These are phyloP conservation scores for Trichocladium uniseriatum DNA, from an alignment of 495 filamentous ascomycete species.

Conservation along the genomic window DNA sequence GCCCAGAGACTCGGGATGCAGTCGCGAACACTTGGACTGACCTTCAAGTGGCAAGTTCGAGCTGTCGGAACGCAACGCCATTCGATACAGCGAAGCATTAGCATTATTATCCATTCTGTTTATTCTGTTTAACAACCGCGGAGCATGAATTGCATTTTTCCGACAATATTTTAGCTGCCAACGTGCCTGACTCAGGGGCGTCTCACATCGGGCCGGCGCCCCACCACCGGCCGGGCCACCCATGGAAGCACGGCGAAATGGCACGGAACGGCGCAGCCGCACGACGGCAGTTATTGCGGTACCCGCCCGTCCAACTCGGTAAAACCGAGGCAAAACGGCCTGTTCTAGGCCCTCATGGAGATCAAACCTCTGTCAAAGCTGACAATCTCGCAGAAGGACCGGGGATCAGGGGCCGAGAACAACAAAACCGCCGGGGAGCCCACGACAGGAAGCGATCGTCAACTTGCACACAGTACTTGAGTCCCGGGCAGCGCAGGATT, in stretches of 20 bases:
- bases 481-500: background rate
- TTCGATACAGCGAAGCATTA: no score
- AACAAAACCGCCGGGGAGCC: background rate
- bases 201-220: conserved; percentile 5
- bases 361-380: background rate
- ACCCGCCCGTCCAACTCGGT: background rate
- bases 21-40: no score
- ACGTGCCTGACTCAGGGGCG: conserved; percentile 8
- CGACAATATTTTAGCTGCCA: no score
- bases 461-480: background rate
- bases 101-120: no score
- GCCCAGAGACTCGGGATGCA: no score
- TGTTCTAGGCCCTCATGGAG: background rate
- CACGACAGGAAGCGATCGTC: background rate
- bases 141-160: no score
- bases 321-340: conserved; percentile 1
- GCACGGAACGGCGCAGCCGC: background rate
- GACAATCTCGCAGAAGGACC: background rate
- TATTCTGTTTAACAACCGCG: no score
- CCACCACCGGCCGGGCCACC: conserved; percentile 3
- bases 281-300: no score
- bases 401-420: background rate
- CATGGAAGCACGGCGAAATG: background rate
- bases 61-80: no score
- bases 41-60: no score